Evolutionary conservation across 306 rosid genomes (phyloP).

Genomic region (Quercus aquifolioides): DNA sequence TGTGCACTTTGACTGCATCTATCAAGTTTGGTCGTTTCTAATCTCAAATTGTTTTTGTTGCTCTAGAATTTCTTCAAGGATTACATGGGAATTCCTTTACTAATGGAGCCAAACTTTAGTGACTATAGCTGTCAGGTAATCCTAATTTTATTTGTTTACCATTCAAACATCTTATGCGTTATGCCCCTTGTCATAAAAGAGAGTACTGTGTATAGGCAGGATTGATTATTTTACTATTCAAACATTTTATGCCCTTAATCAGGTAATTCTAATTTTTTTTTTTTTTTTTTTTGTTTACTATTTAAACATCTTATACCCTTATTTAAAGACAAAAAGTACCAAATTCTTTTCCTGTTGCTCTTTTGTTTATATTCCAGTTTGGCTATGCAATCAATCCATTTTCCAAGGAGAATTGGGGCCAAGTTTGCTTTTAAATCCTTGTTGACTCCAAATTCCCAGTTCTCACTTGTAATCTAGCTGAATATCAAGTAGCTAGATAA

Average conservation of each 20-base stretch:
- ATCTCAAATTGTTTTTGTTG: constrained; percentile 12
- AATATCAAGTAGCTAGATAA: neutral
- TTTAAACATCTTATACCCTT: no score
- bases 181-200: neutral
- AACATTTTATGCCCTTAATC: no score
- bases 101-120: constrained; percentile 86
- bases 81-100: constrained; percentile 83
- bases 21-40: constrained; percentile 2
- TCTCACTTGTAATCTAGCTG: no score
- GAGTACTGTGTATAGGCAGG: no score
- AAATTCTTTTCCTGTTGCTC: neutral
- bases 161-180: neutral
- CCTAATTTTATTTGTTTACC: neutral
- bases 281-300: no score
- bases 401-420: neutral
- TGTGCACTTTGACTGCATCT: constrained; percentile 5
- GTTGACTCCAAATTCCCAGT: neutral
- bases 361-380: neutral
- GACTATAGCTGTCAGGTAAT: constrained; percentile 92
- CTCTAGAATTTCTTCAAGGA: constrained; percentile 76
- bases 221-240: no score
- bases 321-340: no score
- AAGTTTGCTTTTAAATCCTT: neutral
- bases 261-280: no score
- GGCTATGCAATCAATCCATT: neutral